phyloP scores from a whole-genome alignment of 805 yeast genomes.

The Metschnikowia amazonensis region DNA sequence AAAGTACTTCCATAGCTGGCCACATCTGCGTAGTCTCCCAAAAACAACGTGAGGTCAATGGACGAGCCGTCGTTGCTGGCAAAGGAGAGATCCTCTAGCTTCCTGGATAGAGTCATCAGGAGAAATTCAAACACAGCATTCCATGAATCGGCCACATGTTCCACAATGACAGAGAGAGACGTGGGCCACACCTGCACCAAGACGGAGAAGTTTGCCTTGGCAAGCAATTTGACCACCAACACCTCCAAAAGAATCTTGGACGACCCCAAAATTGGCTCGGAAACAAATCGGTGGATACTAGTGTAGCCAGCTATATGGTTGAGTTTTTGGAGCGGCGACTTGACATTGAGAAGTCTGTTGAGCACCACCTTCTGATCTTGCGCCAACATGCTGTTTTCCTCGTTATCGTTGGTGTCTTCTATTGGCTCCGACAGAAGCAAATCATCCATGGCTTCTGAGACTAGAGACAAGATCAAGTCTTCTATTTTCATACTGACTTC shows the following conservation, averaged over 20 bases:
- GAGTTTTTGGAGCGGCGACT: conserved; percentile 23
- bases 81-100: conserved; percentile 30
- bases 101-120: conserved; percentile 30
- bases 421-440: conserved; percentile 8
- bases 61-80: conserved; percentile 18
- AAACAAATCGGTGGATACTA: conserved; percentile 23
- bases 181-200: conserved; percentile 22
- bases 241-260: conserved; percentile 16
- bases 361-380: conserved; percentile 18
- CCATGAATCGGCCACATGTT: conserved; percentile 16
- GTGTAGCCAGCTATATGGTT: conserved; percentile 24
- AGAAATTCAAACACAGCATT: conserved; percentile 24
- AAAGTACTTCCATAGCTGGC: conserved; percentile 13
- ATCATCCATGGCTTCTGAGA: conserved; percentile 11
- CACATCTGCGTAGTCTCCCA: conserved; percentile 21
- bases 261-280: conserved; percentile 15
- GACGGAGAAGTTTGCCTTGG: conserved; percentile 20
- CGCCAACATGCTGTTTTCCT: conserved; percentile 13
- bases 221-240: conserved; percentile 19
- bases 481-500: conserved; percentile 24
- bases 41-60: conserved; percentile 23
- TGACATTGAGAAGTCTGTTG: conserved; percentile 13
- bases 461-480: conserved; percentile 20
- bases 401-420: conserved; percentile 11
- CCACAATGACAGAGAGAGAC: conserved; percentile 16